Conservation (phyloP, 2,329 filamentous ascomycete genomes). For the Eurotiales sp. region DNA sequence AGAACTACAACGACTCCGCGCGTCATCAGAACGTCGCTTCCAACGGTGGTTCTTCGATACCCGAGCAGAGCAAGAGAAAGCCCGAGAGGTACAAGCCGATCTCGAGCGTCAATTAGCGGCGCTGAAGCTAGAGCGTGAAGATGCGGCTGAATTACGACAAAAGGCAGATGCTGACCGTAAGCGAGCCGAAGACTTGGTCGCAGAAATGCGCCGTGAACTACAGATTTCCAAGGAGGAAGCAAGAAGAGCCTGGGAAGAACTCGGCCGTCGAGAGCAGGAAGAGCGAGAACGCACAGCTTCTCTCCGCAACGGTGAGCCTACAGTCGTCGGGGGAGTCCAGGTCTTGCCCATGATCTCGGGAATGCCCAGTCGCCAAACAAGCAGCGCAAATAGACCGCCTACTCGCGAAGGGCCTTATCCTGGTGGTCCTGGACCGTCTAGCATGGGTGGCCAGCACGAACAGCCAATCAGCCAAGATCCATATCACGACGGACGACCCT, state of each 20-base stretch:
- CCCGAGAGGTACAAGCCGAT: conserved; percentile 75
- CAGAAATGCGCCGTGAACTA: conserved; percentile 87
- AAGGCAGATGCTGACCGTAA: conserved; percentile 65
- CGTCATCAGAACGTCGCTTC: conserved; percentile 95
- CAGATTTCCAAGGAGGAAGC: conserved; percentile 96
- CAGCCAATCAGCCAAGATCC: conserved; percentile 37
- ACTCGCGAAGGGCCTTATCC: conserved; percentile 45
- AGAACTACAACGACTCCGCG: conserved; percentile 86
- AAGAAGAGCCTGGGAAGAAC: conserved; percentile 91
- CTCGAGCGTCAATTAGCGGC: conserved; percentile 71
- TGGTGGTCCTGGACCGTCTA: conserved; percentile 30
- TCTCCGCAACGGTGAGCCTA: conserved; percentile 83
- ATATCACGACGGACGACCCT: conserved; percentile 50
- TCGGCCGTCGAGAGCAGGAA: conserved; percentile 87
- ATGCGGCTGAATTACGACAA: conserved; percentile 63
- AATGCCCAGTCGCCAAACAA: conserved; percentile 54
- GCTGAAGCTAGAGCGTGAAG: conserved; percentile 67
- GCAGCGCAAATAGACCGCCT: conserved; percentile 41
- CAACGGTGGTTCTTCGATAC: conserved; percentile 99
- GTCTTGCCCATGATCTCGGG: conserved; percentile 88
- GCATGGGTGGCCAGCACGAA: conserved; percentile 27
- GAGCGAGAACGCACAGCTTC: conserved; percentile 82
- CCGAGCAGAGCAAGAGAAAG: conserved; percentile 77
- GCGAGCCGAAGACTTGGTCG: conserved; percentile 71
- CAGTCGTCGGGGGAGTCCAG: conserved; percentile 86